phyloP scores from a whole-genome alignment of 1,139 yeast genomes.

The Kluyveromyces sp. region DNA sequence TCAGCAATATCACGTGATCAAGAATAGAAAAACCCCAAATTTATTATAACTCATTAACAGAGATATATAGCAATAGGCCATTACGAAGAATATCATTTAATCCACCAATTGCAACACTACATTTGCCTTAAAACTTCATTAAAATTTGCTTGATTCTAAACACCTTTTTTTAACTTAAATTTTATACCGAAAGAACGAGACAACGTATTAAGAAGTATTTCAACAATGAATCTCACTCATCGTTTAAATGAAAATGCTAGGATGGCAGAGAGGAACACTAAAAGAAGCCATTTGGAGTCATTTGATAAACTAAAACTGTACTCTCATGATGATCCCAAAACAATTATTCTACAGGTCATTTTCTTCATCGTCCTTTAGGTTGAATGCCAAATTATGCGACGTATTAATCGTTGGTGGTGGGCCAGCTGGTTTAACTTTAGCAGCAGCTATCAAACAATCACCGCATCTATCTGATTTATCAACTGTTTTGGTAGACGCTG shows the following conservation, averaged over 20 bases:
- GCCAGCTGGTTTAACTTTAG: conserved; percentile 87
- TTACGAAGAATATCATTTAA: too few species aligned
- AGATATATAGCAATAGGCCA: background rate
- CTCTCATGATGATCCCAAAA: background rate
- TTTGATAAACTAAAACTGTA: background rate
- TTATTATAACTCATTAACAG: background rate
- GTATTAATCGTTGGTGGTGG: conserved; percentile 94
- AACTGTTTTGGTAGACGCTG: conserved; percentile 70
- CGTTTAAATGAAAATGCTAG: too few species aligned
- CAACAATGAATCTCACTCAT: too few species aligned
- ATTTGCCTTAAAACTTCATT: too few species aligned
- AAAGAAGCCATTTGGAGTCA: too few species aligned
- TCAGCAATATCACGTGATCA: conserved; percentile 2
- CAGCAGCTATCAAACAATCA: conserved; percentile 67
- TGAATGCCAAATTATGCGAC: conserved; percentile 36
- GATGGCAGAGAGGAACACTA: too few species aligned
- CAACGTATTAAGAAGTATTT: too few species aligned
- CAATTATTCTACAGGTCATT: conserved; percentile 4
- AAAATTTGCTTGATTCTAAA: too few species aligned
- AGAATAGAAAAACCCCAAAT: too few species aligned
- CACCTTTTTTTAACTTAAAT: too few species aligned
- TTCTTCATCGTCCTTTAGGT: conserved; percentile 1
- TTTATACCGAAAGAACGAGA: too few species aligned
- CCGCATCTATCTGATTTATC: conserved; percentile 51
- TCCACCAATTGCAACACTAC: too few species aligned